A percentile compares a stretch with the other conserved stretches of the same genome.
phyloP scores from a whole-genome alignment of 2,329 filamentous ascomycete genomes.

The Ceratocystis variospora region DNA sequence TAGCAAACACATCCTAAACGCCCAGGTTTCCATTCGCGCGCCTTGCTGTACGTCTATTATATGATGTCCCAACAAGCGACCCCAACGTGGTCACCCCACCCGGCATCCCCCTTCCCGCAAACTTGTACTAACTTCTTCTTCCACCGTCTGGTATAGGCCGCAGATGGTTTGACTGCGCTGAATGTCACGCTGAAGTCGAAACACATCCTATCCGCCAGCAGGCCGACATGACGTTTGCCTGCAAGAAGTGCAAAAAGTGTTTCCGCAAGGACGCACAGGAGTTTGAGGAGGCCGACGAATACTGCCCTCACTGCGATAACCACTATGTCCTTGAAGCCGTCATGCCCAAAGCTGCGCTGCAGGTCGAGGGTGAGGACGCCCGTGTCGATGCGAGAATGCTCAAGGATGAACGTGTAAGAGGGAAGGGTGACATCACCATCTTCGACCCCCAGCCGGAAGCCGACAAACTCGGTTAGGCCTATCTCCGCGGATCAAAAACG shows the following conservation, averaged over 20 bases:
- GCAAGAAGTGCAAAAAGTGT: slow-evolving; percentile 98
- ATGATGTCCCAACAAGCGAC: not conserved
- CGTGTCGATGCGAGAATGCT: slow-evolving; percentile 81
- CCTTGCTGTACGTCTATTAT: slow-evolving; percentile 62
- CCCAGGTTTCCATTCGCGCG: slow-evolving; percentile 88
- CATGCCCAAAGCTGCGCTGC: slow-evolving; percentile 66
- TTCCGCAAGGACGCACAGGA: slow-evolving; percentile 88
- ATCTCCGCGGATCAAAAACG: not conserved
- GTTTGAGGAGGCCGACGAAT: slow-evolving; percentile 95
- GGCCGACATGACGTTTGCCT: slow-evolving; percentile 85
- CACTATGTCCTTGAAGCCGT: slow-evolving; percentile 88
- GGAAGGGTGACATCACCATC: slow-evolving; percentile 46
- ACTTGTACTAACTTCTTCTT: not conserved
- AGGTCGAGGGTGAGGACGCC: slow-evolving; percentile 83
- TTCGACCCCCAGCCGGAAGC: slow-evolving; percentile 66
- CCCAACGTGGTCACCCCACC: not conserved
- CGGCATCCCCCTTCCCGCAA: not conserved
- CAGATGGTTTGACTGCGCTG: slow-evolving; percentile 98
- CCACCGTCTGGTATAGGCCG: slow-evolving; percentile 40
- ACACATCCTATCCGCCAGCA: slow-evolving; percentile 60
- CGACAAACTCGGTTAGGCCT: slow-evolving; percentile 55
- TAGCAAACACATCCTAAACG: slow-evolving; percentile 97
- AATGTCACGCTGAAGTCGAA: slow-evolving; percentile 79
- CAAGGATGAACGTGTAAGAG: slow-evolving; percentile 68
- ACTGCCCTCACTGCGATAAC: slow-evolving; percentile 98